A percentile compares a stretch with the other conserved stretches of the same genome.
Conservation (phyloP, 768 basidiomycete species). For the Collybiopsis confluens region DNA sequence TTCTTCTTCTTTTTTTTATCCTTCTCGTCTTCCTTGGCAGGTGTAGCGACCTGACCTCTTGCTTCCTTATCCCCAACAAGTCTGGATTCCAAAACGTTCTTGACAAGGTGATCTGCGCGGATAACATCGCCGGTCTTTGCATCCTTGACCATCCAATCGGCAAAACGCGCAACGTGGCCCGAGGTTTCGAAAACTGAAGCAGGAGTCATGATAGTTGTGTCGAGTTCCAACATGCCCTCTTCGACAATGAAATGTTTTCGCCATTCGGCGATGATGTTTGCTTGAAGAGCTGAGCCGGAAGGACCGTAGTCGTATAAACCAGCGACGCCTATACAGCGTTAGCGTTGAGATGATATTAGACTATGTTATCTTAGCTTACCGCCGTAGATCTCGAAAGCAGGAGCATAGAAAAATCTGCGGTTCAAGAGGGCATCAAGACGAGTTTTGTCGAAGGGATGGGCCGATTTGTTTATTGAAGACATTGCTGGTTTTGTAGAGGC, state of each 20-base stretch:
- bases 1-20: slow-evolving; percentile 81
- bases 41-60: slow-evolving; percentile 61
- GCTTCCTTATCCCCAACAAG: slow-evolving; percentile 90
- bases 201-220: slow-evolving; percentile 97
- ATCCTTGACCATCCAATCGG: slow-evolving; percentile 99
- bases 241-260: slow-evolving; percentile 97
- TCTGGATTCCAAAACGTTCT: slow-evolving; percentile 85
- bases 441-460: slow-evolving; percentile 82
- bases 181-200: slow-evolving; percentile 93
- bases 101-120: slow-evolving; percentile 94
- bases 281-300: slow-evolving; percentile 91
- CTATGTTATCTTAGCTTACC: slow-evolving; percentile 57
- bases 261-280: slow-evolving; percentile 97
- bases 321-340: slow-evolving; percentile 71
- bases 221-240: slow-evolving; percentile 97
- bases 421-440: slow-evolving; percentile 83
- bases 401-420: slow-evolving; percentile 95
- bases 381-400: slow-evolving; percentile 98
- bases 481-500: slow-evolving; percentile 7
- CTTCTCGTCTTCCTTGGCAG: slow-evolving; percentile 48
- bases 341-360: background rate
- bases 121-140: slow-evolving; percentile 92
- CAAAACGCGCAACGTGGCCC: slow-evolving; percentile 96
- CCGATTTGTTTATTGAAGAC: slow-evolving; percentile 66
- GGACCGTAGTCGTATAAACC: slow-evolving; percentile 98